Base-by-base conservation (phyloP, 2,329 filamentous ascomycete species). In the Periglandula ipomoeae region DNA sequence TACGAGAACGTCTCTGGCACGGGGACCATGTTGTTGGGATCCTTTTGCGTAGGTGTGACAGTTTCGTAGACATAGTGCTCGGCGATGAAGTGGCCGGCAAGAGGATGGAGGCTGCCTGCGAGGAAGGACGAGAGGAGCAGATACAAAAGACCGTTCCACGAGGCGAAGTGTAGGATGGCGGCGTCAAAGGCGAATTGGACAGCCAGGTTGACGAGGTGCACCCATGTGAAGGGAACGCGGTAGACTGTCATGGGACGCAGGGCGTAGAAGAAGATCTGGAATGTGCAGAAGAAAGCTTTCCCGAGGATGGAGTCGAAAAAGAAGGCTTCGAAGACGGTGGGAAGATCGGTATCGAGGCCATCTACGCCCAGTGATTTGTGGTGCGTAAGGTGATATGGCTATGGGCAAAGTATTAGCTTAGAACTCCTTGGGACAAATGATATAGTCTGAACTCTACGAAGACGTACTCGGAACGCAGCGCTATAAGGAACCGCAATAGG, bases 231-330 rank as follows among this genome's bases (percentile, higher is more conserved):
- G 34, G 91, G 88, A 5, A 97, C 78, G 59, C 82, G 80, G 77
- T 95, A 95, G 58, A 98, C 79, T 70, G 90, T 84, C 85, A 97
- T 95, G 52, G 93, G 93, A 15, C 93, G 87, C 45, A 98, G 70
- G 60, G 93, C 93, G 73, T 98, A 98, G 78, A 98, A 98, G 65
- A 98, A 79, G 67, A 98, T 96, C 70, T 98, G 93, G 73, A 96
- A 98, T 57, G 93, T 98, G 72, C 87, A 91, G 78, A 98, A 98
- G 75, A 98, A 98, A 56, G 93, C 85, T 71, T 98, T 98, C 66
- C 93, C 93, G 17, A 91, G 80, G 59, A 98, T 84, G 7, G 89
- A 96, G 73, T 98, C 87, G 60, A 98, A 84, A 65, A 98, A 85
- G 63, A 95, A 70, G 54, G 89, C 91, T 72, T 98, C 93, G 45